These are phyloP conservation scores for Mucor velutinosus DNA, from an alignment of 371 early-diverging fungal genomes.

Conservation along the genomic window DNA sequence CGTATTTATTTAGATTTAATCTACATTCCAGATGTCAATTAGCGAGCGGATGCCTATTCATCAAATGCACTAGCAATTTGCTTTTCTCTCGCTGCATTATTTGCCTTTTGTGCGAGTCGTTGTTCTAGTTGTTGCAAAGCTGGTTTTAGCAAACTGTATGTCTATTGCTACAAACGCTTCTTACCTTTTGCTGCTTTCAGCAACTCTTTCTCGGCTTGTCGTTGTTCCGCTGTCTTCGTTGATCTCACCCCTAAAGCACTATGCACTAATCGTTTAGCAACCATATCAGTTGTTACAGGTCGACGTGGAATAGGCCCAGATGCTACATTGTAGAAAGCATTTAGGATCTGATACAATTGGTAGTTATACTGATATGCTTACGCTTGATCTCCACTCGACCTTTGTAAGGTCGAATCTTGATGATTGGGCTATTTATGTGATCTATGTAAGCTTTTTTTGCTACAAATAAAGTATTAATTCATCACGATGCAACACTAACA, in stretches of 20 bases:
- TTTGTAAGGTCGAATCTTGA: conserved; percentile 26
- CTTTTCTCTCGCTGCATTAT: conserved; percentile 14
- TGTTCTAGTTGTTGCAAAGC: conserved; percentile 13
- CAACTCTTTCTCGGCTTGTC: conserved; percentile 32
- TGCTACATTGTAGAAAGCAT: conserved; percentile 5
- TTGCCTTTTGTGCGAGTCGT: conserved; percentile 22
- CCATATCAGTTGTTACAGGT: conserved; percentile 57
- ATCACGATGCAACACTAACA: neutral
- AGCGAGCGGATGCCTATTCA: conserved; percentile 13
- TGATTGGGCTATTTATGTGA: conserved; percentile 21
- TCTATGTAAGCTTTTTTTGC: conserved; percentile 49
- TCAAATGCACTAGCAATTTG: conserved; percentile 33
- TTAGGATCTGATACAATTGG: neutral
- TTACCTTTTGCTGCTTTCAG: conserved; percentile 38
- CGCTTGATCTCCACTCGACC: conserved; percentile 17
- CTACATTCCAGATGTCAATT: neutral
- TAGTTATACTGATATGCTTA: neutral
- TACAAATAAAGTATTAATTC: conserved; percentile 5
- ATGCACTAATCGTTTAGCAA: conserved; percentile 52
- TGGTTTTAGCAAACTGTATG: neutral
- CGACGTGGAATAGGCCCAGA: conserved; percentile 30
- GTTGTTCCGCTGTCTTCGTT: conserved; percentile 49
- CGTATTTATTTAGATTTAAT: too few relatives aligned
- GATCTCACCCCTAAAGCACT: conserved; percentile 53
- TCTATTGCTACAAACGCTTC: neutral